Base-by-base conservation (phyloP, 192 early-diverging fungal species). In the Coemansia sp. region DNA sequence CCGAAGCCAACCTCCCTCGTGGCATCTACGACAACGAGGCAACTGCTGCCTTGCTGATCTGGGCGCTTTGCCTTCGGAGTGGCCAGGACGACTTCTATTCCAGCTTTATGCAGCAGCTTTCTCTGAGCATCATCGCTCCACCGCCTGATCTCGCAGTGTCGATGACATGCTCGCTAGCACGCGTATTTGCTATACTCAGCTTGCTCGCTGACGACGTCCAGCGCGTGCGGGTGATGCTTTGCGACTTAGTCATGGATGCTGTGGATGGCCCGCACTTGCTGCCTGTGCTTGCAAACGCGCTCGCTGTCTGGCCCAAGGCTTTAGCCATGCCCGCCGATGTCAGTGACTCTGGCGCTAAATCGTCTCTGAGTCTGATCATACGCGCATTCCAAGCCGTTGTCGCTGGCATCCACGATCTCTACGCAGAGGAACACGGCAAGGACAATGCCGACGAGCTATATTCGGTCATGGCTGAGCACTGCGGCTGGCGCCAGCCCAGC, bases 211-310 rank as follows among this genome's bases (percentile, higher is more conserved):
- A 55, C 6, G 80, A 83, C 40, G 65, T 83, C 44, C 75, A 77
- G 69, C 71, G 80, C 5, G 53, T 74, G 29, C 71, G 80, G 4
- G 60, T 71, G 17, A 45, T 83, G 58, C 64, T 77, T 8, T 77
- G 75, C 69, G 80, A 83, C 58, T 62, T 83, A 61, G 69, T 83
- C 17, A 83, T 83, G 75, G 80, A 83, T 32, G 80, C 80, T 0
- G 80, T 77, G 5, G 80, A 83, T 51, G 65, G 70, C 41, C 55
- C 75, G 17, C 80, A 83, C 36, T 61, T 70, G 12, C 72, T 83
- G 36, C 80, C 80, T 0, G 76, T 78, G 5, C 62, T 83, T 36
- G 63, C 76, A 11, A 83, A 78, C 42, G 55, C 68, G 48, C 67
- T 78, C 1, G 63, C 72, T 7, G 64, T 83, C 32, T 83, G 76